A percentile compares a stretch with the other conserved stretches of the same genome.
phyloP scores from a whole-genome alignment of 2,329 filamentous ascomycete species.

The Aspergillus viridinutans region DNA sequence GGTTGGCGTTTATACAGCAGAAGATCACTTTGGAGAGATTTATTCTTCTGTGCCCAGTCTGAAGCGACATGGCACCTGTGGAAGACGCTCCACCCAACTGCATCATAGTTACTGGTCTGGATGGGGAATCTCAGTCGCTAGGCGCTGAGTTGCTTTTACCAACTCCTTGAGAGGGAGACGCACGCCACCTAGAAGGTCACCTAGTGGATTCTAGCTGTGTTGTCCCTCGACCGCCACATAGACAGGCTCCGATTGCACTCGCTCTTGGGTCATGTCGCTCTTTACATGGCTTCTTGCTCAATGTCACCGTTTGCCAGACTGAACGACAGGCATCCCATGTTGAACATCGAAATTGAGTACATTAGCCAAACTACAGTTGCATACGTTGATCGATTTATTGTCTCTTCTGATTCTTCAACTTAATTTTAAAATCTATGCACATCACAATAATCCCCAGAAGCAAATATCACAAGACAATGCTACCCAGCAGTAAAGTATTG shows the following conservation, averaged over 20 bases:
- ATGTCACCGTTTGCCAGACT: neutral
- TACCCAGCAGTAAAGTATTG: slow-evolving; percentile 5
- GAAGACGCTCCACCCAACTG: neutral
- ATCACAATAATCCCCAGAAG: slow-evolving; percentile 5
- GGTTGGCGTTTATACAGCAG: neutral
- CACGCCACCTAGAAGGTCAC: too few species aligned
- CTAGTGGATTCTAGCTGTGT: too few species aligned
- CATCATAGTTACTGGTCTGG: neutral
- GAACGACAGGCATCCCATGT: neutral
- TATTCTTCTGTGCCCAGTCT: neutral
- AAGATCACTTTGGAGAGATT: neutral
- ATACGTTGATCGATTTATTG: neutral
- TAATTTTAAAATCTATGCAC: slow-evolving; percentile 8
- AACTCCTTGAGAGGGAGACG: too few species aligned
- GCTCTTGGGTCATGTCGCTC: neutral
- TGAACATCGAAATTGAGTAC: neutral
- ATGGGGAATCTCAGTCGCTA: neutral
- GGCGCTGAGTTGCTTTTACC: too few species aligned
- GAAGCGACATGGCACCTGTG: neutral
- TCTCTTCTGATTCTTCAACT: slow-evolving; percentile 5
- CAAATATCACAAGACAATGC: slow-evolving; percentile 2
- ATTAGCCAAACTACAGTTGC: neutral
- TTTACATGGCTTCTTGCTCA: neutral
- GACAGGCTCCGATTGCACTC: too few species aligned
- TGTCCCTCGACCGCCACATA: neutral